Evolutionary conservation across 306 rosid genomes (phyloP).

Genomic region (Corylus avellana): DNA sequence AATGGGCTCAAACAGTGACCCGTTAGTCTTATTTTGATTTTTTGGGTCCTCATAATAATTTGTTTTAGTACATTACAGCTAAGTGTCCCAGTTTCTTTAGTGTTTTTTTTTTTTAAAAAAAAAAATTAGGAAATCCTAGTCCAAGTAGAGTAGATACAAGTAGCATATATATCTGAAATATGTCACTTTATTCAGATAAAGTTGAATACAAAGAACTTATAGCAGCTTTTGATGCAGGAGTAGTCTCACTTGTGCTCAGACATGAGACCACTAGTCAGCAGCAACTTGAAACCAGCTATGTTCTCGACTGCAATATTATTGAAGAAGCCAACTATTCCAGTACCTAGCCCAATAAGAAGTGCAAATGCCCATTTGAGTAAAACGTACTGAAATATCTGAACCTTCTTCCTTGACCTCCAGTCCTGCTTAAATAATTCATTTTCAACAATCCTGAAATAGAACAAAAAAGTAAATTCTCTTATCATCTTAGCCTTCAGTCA

Average conservation of each 20-base stretch:
- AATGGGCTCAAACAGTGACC: background rate
- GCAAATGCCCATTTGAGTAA: conserved; percentile 88
- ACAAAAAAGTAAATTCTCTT: conserved; percentile 18
- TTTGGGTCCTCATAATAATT: background rate
- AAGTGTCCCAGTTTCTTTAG: background rate
- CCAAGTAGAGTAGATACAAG: background rate
- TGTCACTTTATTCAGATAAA: background rate
- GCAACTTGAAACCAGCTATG: conserved; percentile 76
- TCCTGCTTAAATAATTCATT: conserved; percentile 83
- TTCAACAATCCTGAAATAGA: conserved; percentile 70
- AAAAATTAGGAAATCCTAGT: background rate
- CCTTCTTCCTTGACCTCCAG: conserved; percentile 77
- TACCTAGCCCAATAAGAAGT: conserved; percentile 72
- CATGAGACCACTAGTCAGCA: conserved; percentile 61
- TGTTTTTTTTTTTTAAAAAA: background rate
- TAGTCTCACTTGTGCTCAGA: conserved; percentile 53
- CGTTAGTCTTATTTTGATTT: background rate
- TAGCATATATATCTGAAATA: background rate
- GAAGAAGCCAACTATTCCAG: conserved; percentile 85
- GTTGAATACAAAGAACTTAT: background rate
- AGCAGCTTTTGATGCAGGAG: conserved; percentile 2
- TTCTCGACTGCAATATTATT: conserved; percentile 82
- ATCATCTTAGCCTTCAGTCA: conserved; percentile 10
- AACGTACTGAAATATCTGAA: conserved; percentile 65
- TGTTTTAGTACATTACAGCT: background rate